phyloP scores from a whole-genome alignment of 2,329 filamentous ascomycete species.

The Cucurbitaria berberidis region DNA sequence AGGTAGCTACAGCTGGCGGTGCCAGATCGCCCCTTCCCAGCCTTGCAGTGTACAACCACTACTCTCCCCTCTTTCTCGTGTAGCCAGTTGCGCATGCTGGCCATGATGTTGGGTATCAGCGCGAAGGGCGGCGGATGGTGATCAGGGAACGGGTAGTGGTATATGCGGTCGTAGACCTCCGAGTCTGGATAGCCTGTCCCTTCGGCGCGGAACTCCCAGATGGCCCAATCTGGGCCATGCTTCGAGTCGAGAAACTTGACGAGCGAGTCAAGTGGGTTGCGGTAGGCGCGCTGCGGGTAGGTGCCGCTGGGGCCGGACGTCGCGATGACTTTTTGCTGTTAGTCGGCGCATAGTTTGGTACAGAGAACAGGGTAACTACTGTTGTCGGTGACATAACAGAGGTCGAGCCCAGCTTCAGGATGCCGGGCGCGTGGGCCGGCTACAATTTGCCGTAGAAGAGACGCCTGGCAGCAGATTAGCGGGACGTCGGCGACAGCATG shows the following conservation, averaged over 20 bases:
- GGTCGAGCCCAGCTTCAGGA: constrained; percentile 71
- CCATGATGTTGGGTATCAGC: constrained; percentile 86
- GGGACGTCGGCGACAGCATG: not conserved
- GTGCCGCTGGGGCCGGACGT: constrained; percentile 90
- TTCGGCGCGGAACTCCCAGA: constrained; percentile 98
- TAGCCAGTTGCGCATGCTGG: constrained; percentile 90
- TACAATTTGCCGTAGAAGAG: constrained; percentile 84
- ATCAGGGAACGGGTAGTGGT: constrained; percentile 95
- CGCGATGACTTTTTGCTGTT: constrained; percentile 58
- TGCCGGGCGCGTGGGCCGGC: constrained; percentile 85
- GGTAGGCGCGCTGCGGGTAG: constrained; percentile 90
- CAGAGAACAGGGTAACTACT: constrained; percentile 47
- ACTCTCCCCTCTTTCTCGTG: constrained; percentile 64
- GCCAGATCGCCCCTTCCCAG: constrained; percentile 91
- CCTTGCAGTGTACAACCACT: constrained; percentile 94
- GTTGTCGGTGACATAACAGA: not conserved
- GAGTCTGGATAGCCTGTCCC: constrained; percentile 94
- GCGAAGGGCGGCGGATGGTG: constrained; percentile 95
- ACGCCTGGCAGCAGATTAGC: constrained; percentile 33
- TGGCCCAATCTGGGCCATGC: constrained; percentile 81
- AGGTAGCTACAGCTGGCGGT: constrained; percentile 88
- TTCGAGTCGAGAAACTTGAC: constrained; percentile 86
- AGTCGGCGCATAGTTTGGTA: constrained; percentile 47
- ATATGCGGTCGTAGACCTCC: constrained; percentile 82
- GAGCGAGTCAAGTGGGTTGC: constrained; percentile 87